Evolutionary conservation across 495 filamentous ascomycete genomes (phyloP), one percentile per base, ranked within the genome.

Genomic region (Filosporella fistucella): DNA sequence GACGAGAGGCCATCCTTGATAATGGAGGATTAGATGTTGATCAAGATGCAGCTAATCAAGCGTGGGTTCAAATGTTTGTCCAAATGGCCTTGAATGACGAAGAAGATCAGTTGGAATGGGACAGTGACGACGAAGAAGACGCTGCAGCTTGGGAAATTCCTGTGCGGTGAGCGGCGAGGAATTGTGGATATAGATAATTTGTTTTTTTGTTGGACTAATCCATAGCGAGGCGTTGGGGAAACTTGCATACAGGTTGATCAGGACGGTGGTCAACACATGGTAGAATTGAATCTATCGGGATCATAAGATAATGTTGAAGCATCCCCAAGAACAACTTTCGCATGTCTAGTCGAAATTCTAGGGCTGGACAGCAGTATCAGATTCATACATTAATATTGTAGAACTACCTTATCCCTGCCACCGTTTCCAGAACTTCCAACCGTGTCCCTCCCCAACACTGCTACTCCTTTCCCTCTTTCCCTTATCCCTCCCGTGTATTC

Each of bases 401-500:
- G 3, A 22, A 21, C 18, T 2, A 7, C 10, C 4, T 38, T 21
- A 38, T 38, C 34, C 25, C 26, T 51, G 41, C 14, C 34, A 57
- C 17, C 50, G 37, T 49, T 51, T 60, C 58, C 58, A 60, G 42
- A 60, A 60, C 41, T 52, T 52, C 58, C 58, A 60, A 11, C 57
- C 26, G 33, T 28, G 26, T n/a, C 44, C 48, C 5, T 32, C 23
- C 11, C 34, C 29, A n/a, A 38, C 47, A 50, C 47, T 46, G 10
- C 40, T 54, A 46, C 52, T 59, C 48, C 54, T 44, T 25, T 45
- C 50, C 41, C 55, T 46, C 44, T 49, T 54, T 28, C 44, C 44
- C 25, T 52, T 34, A 52, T 58, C 58, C 32, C 58, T 48, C 20
- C 80, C 75, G 46, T 82, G 76, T 40, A 95, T 82, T 55, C 89